Conservation (phyloP, 73 alveolate species). For the Blepharisma japonicum region DNA sequence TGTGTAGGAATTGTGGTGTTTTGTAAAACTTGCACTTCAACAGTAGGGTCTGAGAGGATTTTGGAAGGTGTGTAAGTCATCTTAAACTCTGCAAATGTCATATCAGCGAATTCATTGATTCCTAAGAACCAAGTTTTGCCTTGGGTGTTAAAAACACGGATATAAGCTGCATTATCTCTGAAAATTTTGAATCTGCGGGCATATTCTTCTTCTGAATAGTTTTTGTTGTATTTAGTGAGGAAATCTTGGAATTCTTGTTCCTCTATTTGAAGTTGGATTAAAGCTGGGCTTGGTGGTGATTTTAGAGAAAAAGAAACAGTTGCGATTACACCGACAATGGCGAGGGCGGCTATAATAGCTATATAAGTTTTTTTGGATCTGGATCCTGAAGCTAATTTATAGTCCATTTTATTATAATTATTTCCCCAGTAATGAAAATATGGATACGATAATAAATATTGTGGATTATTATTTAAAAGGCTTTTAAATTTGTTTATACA, state of each 20-base stretch:
- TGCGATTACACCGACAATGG: background rate
- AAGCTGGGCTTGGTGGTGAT: too few species aligned
- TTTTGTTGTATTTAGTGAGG: background rate
- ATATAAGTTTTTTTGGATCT: background rate
- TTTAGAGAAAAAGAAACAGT: background rate
- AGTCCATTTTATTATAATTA: too few species aligned
- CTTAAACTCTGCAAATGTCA: background rate
- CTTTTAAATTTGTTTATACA: too few species aligned
- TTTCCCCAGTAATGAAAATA: too few species aligned
- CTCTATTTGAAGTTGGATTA: background rate
- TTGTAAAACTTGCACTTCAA: background rate
- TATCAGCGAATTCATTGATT: constrained; percentile 2
- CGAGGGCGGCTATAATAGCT: background rate
- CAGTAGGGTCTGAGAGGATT: background rate
- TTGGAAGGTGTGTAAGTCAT: constrained; percentile 21
- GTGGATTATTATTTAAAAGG: too few species aligned
- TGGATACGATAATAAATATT: too few species aligned
- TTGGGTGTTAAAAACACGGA: constrained; percentile 17
- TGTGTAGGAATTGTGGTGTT: constrained; percentile 33
- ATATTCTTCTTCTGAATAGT: background rate
- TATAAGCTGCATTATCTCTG: constrained; percentile 24
- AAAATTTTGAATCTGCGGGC: constrained; percentile 6
- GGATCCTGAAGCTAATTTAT: too few species aligned
- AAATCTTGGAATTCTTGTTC: constrained; percentile 15
- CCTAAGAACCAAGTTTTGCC: background rate